A percentile compares a stretch with the other conserved stretches of the same genome.
These are phyloP conservation scores for Suillus subalutaceus DNA, from an alignment of 768 basidiomycete genomes.

Conservation along the genomic window DNA sequence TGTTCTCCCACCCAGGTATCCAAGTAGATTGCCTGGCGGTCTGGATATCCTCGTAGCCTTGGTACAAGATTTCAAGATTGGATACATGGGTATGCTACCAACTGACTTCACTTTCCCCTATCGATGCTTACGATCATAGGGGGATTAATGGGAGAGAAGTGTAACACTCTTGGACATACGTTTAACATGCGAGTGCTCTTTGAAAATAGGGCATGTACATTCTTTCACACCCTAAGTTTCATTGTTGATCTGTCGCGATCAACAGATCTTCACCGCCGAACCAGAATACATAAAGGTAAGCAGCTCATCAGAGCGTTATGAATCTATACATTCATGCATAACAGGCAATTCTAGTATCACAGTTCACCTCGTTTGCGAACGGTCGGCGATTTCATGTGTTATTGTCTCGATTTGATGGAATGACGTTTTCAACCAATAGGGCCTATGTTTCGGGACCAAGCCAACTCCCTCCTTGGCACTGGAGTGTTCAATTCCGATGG, in stretches of 20 bases:
- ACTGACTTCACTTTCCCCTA: not conserved
- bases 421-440: constrained; percentile 15
- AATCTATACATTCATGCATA: not conserved
- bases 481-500: constrained; percentile 49
- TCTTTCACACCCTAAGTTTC: not conserved
- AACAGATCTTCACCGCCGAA: constrained; percentile 40
- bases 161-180: constrained; percentile 27
- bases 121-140: constrained; percentile 10
- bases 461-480: constrained; percentile 33
- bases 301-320: not conserved
- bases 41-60: constrained; percentile 47
- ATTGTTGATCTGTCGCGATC: not conserved
- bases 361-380: constrained; percentile 40
- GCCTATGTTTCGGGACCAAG: constrained; percentile 25
- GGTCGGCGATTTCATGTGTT: constrained; percentile 24
- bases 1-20: constrained; percentile 41
- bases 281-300: constrained; percentile 44
- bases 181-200: constrained; percentile 24
- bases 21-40: constrained; percentile 46
- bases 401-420: constrained; percentile 5
- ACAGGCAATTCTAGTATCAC: constrained; percentile 40
- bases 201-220: constrained; percentile 28
- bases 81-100: constrained; percentile 48
- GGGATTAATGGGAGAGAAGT: constrained; percentile 17
- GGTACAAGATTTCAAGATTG: constrained; percentile 41